A percentile compares a stretch with the other conserved stretches of the same genome.
Evolutionary conservation across 2,329 filamentous ascomycete species (phyloP).

Genomic region (Tolypocladium nubicola): DNA sequence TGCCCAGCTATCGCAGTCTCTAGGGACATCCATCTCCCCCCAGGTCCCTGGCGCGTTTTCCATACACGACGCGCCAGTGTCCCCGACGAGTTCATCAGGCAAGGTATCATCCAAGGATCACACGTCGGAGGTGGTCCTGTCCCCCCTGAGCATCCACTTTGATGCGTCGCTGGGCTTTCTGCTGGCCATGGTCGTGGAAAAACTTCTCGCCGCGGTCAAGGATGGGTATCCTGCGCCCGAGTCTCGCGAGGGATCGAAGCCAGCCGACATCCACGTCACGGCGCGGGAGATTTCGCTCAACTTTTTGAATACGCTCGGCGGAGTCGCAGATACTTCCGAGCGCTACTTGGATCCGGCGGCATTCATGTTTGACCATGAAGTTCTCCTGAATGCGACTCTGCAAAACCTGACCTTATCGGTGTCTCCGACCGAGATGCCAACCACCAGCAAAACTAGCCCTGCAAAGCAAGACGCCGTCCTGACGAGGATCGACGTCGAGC

Average conservation of each 20-base stretch:
- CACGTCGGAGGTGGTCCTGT: conserved; percentile 37
- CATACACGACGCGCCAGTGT: conserved; percentile 11
- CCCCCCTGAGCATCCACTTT: conserved; percentile 41
- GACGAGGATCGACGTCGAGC: conserved; percentile 37
- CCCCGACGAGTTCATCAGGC: background rate
- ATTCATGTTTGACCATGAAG: conserved; percentile 33
- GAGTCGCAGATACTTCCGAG: conserved; percentile 39
- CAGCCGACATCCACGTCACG: conserved; percentile 31
- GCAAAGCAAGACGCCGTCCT: conserved; percentile 16
- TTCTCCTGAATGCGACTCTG: conserved; percentile 41
- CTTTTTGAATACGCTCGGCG: conserved; percentile 43
- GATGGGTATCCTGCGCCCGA: conserved; percentile 6
- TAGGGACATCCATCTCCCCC: conserved; percentile 31
- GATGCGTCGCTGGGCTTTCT: conserved; percentile 47
- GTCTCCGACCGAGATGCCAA: conserved; percentile 9
- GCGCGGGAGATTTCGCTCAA: conserved; percentile 41
- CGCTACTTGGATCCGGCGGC: conserved; percentile 29
- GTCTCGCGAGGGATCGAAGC: conserved; percentile 6
- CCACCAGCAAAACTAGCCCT: conserved; percentile 6
- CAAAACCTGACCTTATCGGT: conserved; percentile 28
- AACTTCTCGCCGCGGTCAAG: conserved; percentile 35
- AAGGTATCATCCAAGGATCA: conserved; percentile 6
- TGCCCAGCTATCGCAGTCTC: conserved; percentile 16
- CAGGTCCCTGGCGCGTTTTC: conserved; percentile 55
- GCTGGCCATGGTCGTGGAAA: conserved; percentile 38